These are phyloP conservation scores for Picocystis salinarum DNA, from an alignment of 139 green algal species.

Conservation along the genomic window DNA sequence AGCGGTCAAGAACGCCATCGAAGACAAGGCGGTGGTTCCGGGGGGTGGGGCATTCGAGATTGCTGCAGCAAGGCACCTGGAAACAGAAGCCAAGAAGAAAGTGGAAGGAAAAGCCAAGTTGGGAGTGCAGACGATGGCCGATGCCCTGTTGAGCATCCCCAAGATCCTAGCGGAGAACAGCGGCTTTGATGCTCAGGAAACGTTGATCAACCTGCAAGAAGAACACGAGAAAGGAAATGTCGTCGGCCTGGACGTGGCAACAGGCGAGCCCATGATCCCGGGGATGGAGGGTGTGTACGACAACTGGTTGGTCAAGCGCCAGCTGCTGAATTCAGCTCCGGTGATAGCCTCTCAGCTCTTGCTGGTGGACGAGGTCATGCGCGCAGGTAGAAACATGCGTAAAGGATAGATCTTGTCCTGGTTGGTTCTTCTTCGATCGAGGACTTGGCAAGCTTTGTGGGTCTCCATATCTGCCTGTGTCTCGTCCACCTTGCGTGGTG, in stretches of 20 bases:
- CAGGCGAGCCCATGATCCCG: conserved; percentile 77
- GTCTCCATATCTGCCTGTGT: no score
- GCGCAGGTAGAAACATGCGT: conserved; percentile 93
- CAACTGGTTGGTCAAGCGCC: conserved; percentile 90
- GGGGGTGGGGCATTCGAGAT: conserved; percentile 91
- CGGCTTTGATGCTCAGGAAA: conserved; percentile 58
- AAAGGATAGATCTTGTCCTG: not conserved
- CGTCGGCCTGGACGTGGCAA: conserved; percentile 76
- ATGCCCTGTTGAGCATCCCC: conserved; percentile 80
- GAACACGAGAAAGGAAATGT: conserved; percentile 58
- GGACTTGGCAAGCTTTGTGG: no score
- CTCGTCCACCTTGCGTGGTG: no score
- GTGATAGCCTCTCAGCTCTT: conserved; percentile 84
- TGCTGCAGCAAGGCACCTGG: conserved; percentile 53
- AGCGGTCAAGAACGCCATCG: conserved; percentile 87
- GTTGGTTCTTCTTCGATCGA: conserved; percentile 1
- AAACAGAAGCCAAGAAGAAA: conserved; percentile 24
- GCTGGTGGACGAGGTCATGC: conserved; percentile 93
- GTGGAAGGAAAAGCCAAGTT: conserved; percentile 64
- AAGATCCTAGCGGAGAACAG: conserved; percentile 92
- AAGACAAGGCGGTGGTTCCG: conserved; percentile 59
- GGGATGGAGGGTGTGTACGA: conserved; percentile 71
- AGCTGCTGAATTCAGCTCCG: conserved; percentile 83
- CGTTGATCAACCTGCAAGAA: conserved; percentile 22
- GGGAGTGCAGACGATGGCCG: conserved; percentile 87